A percentile compares a stretch with the other conserved stretches of the same genome.
Evolutionary conservation across 768 basidiomycete genomes (phyloP).

Genomic region (Naganishia friedmannii): DNA sequence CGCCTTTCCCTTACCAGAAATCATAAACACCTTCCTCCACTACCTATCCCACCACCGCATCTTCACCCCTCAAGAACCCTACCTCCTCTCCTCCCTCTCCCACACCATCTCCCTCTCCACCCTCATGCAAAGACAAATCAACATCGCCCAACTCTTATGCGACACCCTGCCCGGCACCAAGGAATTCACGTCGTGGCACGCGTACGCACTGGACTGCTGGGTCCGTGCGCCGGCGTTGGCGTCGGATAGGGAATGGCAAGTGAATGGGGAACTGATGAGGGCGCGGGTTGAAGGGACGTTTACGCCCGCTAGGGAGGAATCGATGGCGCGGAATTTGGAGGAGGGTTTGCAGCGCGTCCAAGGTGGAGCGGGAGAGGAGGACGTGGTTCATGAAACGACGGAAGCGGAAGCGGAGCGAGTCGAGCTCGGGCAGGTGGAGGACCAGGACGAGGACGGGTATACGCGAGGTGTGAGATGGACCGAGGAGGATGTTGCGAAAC

Average conservation of each 20-base stretch:
- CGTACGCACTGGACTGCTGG: background rate
- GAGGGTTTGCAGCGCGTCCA: background rate
- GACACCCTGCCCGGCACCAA: background rate
- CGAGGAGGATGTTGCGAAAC: background rate
- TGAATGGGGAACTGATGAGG: conserved; percentile 8
- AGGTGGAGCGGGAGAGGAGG: background rate
- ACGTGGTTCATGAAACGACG: background rate
- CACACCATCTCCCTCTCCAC: background rate
- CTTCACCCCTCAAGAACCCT: background rate
- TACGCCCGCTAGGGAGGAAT: conserved; percentile 6
- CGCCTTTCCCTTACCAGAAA: conserved; percentile 4
- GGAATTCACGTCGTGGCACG: background rate
- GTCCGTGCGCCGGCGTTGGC: background rate
- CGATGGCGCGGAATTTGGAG: conserved; percentile 20
- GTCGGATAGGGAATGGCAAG: background rate
- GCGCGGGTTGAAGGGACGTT: background rate
- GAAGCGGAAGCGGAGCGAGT: background rate
- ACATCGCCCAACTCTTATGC: background rate
- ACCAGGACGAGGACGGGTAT: background rate
- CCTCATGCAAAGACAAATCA: background rate
- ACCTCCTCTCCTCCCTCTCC: background rate
- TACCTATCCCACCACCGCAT: conserved; percentile 7
- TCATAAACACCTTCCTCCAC: conserved; percentile 13
- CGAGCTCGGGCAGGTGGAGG: too few relatives aligned
- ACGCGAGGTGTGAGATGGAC: background rate